These are phyloP conservation scores for Leccinum uliginosum DNA, from an alignment of 768 basidiomycete species.

Conservation along the genomic window DNA sequence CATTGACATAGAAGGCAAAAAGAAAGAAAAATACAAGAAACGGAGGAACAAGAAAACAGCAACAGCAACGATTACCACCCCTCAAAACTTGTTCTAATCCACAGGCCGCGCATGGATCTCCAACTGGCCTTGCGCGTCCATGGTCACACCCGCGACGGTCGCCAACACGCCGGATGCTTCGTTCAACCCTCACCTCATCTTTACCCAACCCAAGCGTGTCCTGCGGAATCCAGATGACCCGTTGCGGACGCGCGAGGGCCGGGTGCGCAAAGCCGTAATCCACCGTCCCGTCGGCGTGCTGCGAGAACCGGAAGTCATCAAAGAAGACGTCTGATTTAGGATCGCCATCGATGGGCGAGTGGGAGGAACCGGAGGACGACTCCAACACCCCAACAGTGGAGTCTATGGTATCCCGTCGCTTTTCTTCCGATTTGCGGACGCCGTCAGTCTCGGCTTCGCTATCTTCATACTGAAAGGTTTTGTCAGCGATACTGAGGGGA, in stretches of 20 bases:
- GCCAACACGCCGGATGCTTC: conserved; percentile 47
- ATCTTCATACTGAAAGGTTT: conserved; percentile 40
- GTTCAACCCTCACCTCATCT: conserved; percentile 59
- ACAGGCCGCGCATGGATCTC: conserved; percentile 18
- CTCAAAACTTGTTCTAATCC: conserved; percentile 27
- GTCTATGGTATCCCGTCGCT: conserved; percentile 12
- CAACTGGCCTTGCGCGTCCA: conserved; percentile 62
- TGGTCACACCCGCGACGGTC: conserved; percentile 45
- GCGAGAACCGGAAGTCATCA: conserved; percentile 22
- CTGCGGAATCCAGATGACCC: conserved; percentile 79
- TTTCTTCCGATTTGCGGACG: conserved; percentile 12
- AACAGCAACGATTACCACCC: not conserved
- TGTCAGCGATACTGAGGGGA: conserved; percentile 75
- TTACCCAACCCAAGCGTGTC: conserved; percentile 53
- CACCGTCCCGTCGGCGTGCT: conserved; percentile 23
- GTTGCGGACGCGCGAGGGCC: conserved; percentile 67
- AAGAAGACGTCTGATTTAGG: conserved; percentile 5
- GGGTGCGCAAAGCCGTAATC: conserved; percentile 85
- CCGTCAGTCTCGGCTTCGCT: not conserved
- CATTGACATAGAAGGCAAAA: not conserved
- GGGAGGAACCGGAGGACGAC: conserved; percentile 7
- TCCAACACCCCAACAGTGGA: conserved; percentile 2
- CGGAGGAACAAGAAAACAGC: not conserved
- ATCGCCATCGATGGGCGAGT: not conserved
- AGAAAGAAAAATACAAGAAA: not conserved